Evolutionary conservation across 441 rosid genomes (phyloP), one percentile per base, ranked within the genome.

Genomic region (Croton setiger): DNA sequence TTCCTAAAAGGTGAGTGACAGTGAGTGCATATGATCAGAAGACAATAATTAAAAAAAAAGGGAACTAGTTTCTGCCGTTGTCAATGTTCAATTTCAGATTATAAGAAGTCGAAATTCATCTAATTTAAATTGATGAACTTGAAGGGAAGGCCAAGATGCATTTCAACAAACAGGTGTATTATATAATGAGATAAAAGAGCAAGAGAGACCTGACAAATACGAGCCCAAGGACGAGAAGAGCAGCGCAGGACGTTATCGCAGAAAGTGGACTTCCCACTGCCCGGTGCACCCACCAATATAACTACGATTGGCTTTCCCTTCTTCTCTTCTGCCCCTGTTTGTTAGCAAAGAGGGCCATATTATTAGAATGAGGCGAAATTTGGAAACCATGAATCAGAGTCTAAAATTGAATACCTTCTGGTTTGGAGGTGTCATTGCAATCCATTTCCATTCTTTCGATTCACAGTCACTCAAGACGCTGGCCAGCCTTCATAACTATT

Each of bases 231-330:
- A n/a, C 96, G 83, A 6, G 76, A 71, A 33, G 95, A 80, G 53
- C 85, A 83, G 14, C 78, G 67, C 75, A 87, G 76, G 6, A 88
- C 87, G 71, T 75, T 64, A 36, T 93, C 93, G 59, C 93, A 84
- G 73, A 93, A 89, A 35, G 95, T 89, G 73, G 98, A 89, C 76
- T 93, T 91, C 33, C 97, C 96, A 75, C 98, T 91, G 10, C 95
- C 95, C 8, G 96, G 98, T 0, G 97, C 87, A n/a, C 97, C 97
- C 12, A 88, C 82, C 72, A 91, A 70, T 48, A 93, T 41, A 71
- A 80, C 83, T 66, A 85, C 75, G 43, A 85, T 74, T 45, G 67
- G 76, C 73, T 80, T 84, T 73, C 44, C 62, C 44, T 60, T 27
- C 55, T 63, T n/a, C n/a, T n/a, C 43, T 33, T 62, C 69, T 67